A percentile compares a stretch with the other conserved stretches of the same genome.
These are phyloP conservation scores for Sedum album DNA, from an alignment of 164 flowering plant genomes.

Conservation along the genomic window DNA sequence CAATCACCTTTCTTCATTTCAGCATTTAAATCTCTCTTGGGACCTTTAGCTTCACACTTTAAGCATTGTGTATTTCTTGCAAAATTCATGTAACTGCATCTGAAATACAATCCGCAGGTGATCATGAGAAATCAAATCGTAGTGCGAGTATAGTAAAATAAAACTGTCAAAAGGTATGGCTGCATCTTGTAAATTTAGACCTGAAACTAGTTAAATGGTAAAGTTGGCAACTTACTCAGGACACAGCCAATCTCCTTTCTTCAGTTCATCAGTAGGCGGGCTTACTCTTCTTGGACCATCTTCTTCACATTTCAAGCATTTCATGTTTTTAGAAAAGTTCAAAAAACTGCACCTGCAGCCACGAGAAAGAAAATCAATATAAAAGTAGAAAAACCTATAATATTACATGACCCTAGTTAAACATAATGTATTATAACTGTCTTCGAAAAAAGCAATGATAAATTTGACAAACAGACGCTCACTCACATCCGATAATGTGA, in stretches of 20 bases:
- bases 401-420: too few species aligned
- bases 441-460: too few species aligned
- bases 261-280: constrained; percentile 15
- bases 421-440: too few species aligned
- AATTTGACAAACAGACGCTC: too few species aligned
- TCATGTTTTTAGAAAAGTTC: constrained; percentile 34
- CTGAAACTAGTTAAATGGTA: too few species aligned
- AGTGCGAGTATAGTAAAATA: neutral
- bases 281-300: constrained; percentile 22
- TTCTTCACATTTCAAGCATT: constrained; percentile 31
- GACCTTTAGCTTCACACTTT: constrained; percentile 53
- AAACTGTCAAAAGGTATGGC: neutral
- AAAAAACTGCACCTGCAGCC: constrained; percentile 34
- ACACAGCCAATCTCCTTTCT: constrained; percentile 44
- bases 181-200: neutral
- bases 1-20: constrained; percentile 87
- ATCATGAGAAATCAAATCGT: neutral
- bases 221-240: constrained; percentile 26
- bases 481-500: too few species aligned
- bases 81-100: constrained; percentile 73
- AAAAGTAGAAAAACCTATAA: neutral
- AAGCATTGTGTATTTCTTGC: constrained; percentile 52
- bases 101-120: constrained; percentile 22
- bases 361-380: neutral
- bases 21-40: constrained; percentile 28